Evolutionary conservation across 2,329 filamentous ascomycete species (phyloP).

Genomic region (Ceratocystis colombiana): DNA sequence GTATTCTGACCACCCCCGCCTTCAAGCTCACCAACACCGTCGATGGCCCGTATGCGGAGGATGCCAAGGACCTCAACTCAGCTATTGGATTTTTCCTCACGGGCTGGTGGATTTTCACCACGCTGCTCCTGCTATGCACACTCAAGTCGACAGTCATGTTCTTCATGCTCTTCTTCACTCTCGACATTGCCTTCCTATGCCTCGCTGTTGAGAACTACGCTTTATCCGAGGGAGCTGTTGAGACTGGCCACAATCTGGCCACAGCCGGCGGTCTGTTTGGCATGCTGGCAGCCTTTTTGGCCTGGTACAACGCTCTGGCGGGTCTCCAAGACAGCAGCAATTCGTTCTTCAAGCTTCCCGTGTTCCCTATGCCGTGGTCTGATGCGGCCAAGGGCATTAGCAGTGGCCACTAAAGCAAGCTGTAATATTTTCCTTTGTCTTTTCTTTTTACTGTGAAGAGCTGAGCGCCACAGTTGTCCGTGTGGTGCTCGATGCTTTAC

Average conservation of each 20-base stretch:
- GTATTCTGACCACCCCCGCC: constrained; percentile 57
- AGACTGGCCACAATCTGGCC: constrained; percentile 42
- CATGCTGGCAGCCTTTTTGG: constrained; percentile 67
- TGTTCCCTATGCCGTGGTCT: constrained; percentile 92
- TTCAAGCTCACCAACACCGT: constrained; percentile 46
- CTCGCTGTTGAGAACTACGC: constrained; percentile 55
- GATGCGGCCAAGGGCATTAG: constrained; percentile 46
- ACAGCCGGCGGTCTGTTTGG: constrained; percentile 71
- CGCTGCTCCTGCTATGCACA: constrained; percentile 61
- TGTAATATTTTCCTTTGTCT: neutral
- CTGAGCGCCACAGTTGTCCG: neutral
- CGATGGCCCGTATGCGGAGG: constrained; percentile 39
- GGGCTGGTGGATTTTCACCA: constrained; percentile 80
- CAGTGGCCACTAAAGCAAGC: constrained; percentile 22
- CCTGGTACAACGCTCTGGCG: constrained; percentile 79
- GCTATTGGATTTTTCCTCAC: constrained; percentile 65
- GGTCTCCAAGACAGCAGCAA: constrained; percentile 72
- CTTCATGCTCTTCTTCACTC: constrained; percentile 65
- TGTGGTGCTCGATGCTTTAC: neutral
- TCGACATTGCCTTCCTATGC: constrained; percentile 66
- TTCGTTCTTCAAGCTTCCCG: constrained; percentile 83
- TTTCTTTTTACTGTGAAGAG: neutral
- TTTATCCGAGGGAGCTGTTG: constrained; percentile 41
- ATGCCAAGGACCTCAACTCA: constrained; percentile 42
- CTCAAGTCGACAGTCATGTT: constrained; percentile 68